Evolutionary conservation across 768 basidiomycete species (phyloP).

Genomic region (Trametes cingulata): DNA sequence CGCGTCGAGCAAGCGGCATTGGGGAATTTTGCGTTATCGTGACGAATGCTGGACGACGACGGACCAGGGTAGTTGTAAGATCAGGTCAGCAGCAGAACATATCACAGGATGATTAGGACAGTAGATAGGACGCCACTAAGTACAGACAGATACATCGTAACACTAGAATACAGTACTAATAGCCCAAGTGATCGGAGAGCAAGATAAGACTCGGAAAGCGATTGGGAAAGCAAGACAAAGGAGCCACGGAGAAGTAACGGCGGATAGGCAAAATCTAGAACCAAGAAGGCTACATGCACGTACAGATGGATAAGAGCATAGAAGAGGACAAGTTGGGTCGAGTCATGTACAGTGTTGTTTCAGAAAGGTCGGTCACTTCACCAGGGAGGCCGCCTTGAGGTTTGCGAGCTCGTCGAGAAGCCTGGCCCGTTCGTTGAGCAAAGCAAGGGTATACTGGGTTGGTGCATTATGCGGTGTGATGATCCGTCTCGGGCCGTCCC

Average conservation of each 20-base stretch:
- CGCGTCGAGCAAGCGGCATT: too few species aligned
- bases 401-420: conserved; percentile 56
- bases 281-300: background rate
- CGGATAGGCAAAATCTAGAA: background rate
- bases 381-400: conserved; percentile 32
- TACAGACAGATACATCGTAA: too few species aligned
- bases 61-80: too few species aligned
- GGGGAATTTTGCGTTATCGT: too few species aligned
- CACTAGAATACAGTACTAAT: too few species aligned
- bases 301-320: background rate
- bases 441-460: conserved; percentile 46
- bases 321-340: background rate
- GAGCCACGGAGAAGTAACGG: background rate
- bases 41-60: too few species aligned
- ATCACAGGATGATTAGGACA: too few species aligned
- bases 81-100: too few species aligned
- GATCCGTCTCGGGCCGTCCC: conserved; percentile 16
- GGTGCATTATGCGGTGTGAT: conserved; percentile 40
- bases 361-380: background rate
- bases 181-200: background rate
- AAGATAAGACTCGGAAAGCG: background rate
- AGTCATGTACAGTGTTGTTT: too few species aligned
- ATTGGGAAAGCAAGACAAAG: background rate
- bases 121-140: too few species aligned
- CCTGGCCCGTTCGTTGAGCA: conserved; percentile 59